Evolutionary conservation across 1,139 yeast species (phyloP).

Genomic region (Sugiyamaella xylanicola): DNA sequence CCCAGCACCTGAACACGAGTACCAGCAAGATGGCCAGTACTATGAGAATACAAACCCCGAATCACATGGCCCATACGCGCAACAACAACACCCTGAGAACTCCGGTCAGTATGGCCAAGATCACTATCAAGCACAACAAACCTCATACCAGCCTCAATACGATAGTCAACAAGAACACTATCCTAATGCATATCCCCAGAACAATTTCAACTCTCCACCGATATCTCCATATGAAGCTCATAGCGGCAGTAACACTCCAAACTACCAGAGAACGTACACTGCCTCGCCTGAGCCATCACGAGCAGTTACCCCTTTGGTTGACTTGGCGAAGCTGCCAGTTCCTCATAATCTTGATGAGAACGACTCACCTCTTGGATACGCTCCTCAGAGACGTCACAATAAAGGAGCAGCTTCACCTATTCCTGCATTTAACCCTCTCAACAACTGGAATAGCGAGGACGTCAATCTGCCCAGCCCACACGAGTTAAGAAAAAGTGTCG

Average conservation of each 20-base stretch:
- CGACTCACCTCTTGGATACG: conserved; percentile 37
- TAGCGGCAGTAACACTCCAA: neutral
- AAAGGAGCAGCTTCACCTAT: conserved; percentile 27
- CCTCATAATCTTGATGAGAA: conserved; percentile 41
- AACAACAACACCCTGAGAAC: neutral
- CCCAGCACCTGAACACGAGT: neutral
- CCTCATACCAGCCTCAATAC: neutral
- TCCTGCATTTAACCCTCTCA: conserved; percentile 31
- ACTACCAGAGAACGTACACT: neutral
- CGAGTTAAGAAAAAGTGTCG: conserved; percentile 38
- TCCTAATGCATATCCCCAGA: conserved; percentile 15
- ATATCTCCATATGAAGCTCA: conserved; percentile 4
- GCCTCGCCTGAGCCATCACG: conserved; percentile 22
- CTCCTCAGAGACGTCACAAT: conserved; percentile 35
- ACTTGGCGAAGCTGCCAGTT: conserved; percentile 36
- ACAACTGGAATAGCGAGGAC: conserved; percentile 21
- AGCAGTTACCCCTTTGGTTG: conserved; percentile 30
- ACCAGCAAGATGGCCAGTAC: neutral
- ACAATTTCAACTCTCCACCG: neutral
- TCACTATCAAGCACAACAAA: neutral
- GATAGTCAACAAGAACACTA: neutral
- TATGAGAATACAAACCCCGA: neutral
- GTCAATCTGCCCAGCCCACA: conserved; percentile 39
- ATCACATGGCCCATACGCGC: neutral
- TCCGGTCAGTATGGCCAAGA: conserved; percentile 7